phyloP scores from a whole-genome alignment of 2,329 filamentous ascomycete genomes.

The Orbilia oligospora region DNA sequence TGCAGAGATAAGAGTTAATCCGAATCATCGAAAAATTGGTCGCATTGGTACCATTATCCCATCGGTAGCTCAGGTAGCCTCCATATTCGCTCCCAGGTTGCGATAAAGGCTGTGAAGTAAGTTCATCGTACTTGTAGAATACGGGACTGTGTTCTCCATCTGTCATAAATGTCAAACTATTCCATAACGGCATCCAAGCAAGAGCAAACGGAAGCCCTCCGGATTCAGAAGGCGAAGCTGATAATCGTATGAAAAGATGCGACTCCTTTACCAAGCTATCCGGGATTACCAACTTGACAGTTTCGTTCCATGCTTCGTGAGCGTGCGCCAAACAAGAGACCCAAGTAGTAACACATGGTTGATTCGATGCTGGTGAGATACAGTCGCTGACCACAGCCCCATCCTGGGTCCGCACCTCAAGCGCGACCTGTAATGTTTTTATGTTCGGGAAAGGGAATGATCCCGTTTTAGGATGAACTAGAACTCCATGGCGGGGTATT shows the following conservation, averaged over 20 bases:
- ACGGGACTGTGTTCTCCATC: slow-evolving; percentile 74
- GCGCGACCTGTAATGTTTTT: slow-evolving; percentile 84
- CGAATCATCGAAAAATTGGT: slow-evolving; percentile 77
- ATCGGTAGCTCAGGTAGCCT: slow-evolving; percentile 87
- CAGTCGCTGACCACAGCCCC: slow-evolving; percentile 89
- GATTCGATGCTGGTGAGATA: slow-evolving; percentile 88
- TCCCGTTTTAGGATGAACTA: slow-evolving; percentile 82
- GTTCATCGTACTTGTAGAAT: slow-evolving; percentile 85
- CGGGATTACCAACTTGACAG: slow-evolving; percentile 82
- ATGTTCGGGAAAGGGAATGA: slow-evolving; percentile 81
- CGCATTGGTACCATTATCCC: slow-evolving; percentile 78
- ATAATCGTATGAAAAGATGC: slow-evolving; percentile 90
- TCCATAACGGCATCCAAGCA: slow-evolving; percentile 94
- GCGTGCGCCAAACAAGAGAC: slow-evolving; percentile 84
- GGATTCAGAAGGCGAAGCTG: slow-evolving; percentile 82
- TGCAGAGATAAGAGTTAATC: slow-evolving; percentile 89
- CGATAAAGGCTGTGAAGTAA: slow-evolving; percentile 78
- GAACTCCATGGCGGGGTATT: slow-evolving; percentile 77
- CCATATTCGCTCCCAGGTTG: slow-evolving; percentile 75
- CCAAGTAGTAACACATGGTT: slow-evolving; percentile 84
- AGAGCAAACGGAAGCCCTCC: slow-evolving; percentile 80
- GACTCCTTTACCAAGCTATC: slow-evolving; percentile 84
- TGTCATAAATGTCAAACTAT: slow-evolving; percentile 86
- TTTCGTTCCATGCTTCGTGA: slow-evolving; percentile 89
- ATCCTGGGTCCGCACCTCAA: slow-evolving; percentile 82